Conservation (phyloP, 2,329 filamentous ascomycete species). For the Fusarium zealandicum region DNA sequence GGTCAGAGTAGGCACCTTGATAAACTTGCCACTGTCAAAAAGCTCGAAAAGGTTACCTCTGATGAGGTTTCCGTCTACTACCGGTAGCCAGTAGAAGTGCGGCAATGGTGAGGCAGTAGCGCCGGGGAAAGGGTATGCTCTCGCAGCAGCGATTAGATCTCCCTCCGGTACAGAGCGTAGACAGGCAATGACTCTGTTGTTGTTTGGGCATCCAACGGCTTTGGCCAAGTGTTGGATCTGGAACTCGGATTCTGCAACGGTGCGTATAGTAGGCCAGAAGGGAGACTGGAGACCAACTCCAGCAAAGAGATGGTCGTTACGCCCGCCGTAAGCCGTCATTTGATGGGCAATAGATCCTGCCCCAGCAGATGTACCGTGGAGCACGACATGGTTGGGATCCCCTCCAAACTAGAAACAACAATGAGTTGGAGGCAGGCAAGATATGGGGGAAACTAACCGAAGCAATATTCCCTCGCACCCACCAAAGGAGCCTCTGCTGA, state of each 20-base stretch:
- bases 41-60: conserved; percentile 48
- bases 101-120: conserved; percentile 49
- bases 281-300: conserved; percentile 52
- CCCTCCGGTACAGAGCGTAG: conserved; percentile 49
- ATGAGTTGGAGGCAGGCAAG: too few species aligned
- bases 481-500: background rate
- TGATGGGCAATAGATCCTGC: background rate
- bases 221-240: conserved; percentile 49
- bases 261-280: conserved; percentile 48
- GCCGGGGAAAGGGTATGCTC: conserved; percentile 46
- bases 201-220: conserved; percentile 45
- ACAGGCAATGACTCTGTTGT: conserved; percentile 46
- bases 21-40: conserved; percentile 47
- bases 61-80: conserved; percentile 53
- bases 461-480: conserved; percentile 2
- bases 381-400: background rate
- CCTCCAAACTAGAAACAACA: background rate
- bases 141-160: too few species aligned
- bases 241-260: conserved; percentile 50
- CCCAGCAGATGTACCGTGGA: conserved; percentile 1
- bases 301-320: conserved; percentile 46
- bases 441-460: too few species aligned
- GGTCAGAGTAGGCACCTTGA: conserved; percentile 51
- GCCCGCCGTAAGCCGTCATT: background rate
- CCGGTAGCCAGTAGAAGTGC: conserved; percentile 56